These are phyloP conservation scores for Entomortierella parvispora DNA, from an alignment of 192 early-diverging fungal genomes.

Conservation along the genomic window DNA sequence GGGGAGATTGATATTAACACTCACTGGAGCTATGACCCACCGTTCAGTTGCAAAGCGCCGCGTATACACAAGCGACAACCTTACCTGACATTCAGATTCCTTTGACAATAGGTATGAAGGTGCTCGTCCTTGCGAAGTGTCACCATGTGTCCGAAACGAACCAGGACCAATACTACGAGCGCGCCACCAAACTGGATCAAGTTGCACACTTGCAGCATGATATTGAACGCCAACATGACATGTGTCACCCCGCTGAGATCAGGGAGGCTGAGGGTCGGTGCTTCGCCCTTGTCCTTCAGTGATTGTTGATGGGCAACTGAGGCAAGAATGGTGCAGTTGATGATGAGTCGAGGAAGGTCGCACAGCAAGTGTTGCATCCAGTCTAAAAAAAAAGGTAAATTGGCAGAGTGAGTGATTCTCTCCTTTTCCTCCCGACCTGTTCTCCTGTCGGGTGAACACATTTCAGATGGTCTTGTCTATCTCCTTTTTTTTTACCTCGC, in stretches of 20 bases:
- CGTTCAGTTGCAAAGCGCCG: too few relatives aligned
- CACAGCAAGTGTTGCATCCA: constrained; percentile 50
- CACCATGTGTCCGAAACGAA: constrained; percentile 23
- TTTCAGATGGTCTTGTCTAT: background rate
- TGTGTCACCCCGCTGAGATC: constrained; percentile 30
- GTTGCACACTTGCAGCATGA: constrained; percentile 44
- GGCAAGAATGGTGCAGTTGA: constrained; percentile 39
- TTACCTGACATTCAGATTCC: constrained; percentile 48
- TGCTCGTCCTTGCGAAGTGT: constrained; percentile 42
- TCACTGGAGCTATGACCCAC: too few relatives aligned
- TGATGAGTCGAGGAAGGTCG: constrained; percentile 41
- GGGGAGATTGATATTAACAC: background rate
- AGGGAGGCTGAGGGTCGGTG: constrained; percentile 29
- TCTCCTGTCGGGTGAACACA: too few relatives aligned
- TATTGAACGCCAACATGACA: constrained; percentile 29
- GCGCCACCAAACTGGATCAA: constrained; percentile 31
- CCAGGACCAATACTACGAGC: constrained; percentile 22
- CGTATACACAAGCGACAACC: too few relatives aligned
- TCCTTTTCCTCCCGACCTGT: too few relatives aligned
- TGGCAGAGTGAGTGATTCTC: background rate
- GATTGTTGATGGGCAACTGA: constrained; percentile 36
- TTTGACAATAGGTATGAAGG: constrained; percentile 42
- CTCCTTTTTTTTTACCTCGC: constrained; percentile 14
- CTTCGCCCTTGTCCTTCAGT: constrained; percentile 9
- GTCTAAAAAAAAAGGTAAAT: constrained; percentile 19